Conservation (phyloP, 331 rosid genomes). For the Rhamnella rubrinervis region DNA sequence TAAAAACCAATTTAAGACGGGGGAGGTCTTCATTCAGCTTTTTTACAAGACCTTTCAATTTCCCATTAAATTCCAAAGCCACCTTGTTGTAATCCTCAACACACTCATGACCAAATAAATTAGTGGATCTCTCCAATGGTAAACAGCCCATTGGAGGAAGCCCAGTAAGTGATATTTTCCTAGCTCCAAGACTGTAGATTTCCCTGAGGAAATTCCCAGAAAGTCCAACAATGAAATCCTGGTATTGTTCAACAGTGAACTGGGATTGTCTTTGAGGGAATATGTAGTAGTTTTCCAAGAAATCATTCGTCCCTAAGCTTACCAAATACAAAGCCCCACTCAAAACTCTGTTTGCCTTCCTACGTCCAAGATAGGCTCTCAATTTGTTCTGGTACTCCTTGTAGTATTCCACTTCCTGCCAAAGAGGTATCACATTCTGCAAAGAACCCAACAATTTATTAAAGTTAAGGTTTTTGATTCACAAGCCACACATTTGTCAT, state of each 20-base stretch:
- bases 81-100: slow-evolving; percentile 50
- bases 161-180: slow-evolving; percentile 66
- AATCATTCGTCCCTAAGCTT: slow-evolving; percentile 88
- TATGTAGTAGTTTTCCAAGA: slow-evolving; percentile 65
- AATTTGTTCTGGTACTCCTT: slow-evolving; percentile 68
- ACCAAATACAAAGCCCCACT: slow-evolving; percentile 60
- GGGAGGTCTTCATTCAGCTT: slow-evolving; percentile 53
- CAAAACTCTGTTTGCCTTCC: slow-evolving; percentile 49
- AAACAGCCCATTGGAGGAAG: slow-evolving; percentile 82
- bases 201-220: slow-evolving; percentile 46
- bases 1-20: slow-evolving; percentile 25
- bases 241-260: slow-evolving; percentile 44
- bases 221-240: slow-evolving; percentile 56
- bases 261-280: slow-evolving; percentile 42
- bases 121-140: slow-evolving; percentile 70
- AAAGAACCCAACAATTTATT: not conserved
- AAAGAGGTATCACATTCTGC: slow-evolving; percentile 90
- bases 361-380: slow-evolving; percentile 53
- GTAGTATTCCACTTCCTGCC: slow-evolving; percentile 78
- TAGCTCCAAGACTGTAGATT: slow-evolving; percentile 58
- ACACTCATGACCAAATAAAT: slow-evolving; percentile 44
- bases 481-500: too few species aligned
- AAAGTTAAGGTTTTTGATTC: not conserved
- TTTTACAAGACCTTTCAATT: slow-evolving; percentile 35
- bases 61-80: slow-evolving; percentile 59